Evolutionary conservation across 2,329 filamentous ascomycete species (phyloP).

Genomic region (Hypoxylon sp.): DNA sequence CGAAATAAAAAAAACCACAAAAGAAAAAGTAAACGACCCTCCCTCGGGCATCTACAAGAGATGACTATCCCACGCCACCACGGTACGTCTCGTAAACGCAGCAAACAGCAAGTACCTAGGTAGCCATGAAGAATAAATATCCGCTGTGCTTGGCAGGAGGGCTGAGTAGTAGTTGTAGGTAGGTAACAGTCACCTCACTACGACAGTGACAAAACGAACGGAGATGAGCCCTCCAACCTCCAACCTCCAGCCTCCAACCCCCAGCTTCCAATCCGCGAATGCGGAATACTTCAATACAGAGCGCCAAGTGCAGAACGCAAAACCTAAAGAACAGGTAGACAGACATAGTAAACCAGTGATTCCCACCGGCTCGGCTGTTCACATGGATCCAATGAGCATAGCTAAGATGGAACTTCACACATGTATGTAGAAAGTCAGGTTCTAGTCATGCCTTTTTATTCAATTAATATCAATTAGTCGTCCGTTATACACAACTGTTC

Average conservation of each 20-base stretch:
- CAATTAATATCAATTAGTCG: no score
- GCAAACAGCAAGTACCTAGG: not conserved
- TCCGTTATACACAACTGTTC: constrained; percentile 6
- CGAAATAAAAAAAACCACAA: no score
- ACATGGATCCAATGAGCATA: not conserved
- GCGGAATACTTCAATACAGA: no score
- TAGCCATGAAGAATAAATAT: not conserved
- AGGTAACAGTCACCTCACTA: constrained; percentile 22
- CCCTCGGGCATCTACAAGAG: not conserved
- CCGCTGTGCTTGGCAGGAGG: not conserved
- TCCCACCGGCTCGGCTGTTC: not conserved
- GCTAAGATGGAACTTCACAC: not conserved
- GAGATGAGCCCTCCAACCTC: not conserved
- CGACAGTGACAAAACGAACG: constrained; percentile 9
- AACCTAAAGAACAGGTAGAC: not conserved
- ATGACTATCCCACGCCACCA: not conserved
- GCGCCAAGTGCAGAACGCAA: not conserved
- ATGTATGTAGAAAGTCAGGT: not conserved
- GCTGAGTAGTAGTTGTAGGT: not conserved
- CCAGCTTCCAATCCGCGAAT: not conserved
- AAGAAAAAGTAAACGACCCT: not conserved
- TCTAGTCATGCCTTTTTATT: constrained; percentile 5
- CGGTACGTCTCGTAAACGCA: not conserved
- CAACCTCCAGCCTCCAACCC: not conserved
- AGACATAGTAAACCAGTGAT: not conserved